Evolutionary conservation across 352 stramenopile species (phyloP), one percentile per base, ranked within the genome.

Genomic region (Phytophthora macrochlamydospora): DNA sequence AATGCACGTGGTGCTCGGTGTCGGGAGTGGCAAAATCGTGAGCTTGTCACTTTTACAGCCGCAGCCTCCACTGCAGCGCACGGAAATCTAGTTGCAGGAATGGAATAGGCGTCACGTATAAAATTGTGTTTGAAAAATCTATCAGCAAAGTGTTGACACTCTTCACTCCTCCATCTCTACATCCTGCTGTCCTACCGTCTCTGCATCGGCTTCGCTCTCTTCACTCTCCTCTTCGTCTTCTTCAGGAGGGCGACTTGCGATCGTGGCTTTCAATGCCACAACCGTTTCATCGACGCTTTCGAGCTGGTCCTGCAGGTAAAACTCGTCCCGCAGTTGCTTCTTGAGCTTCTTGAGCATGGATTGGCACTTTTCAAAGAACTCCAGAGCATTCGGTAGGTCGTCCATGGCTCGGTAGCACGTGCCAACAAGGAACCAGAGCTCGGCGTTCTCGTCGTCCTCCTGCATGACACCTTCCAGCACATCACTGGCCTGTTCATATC

Each of bases 401-500:
- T 94, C 89, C 78, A 95, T 89, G 0, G 84, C 87, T 14, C 88
- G 90, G 62, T 97, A 94, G 70, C 89, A 96, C 62, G 87, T 94
- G 33, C 78, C 89, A 12, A 97, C 83, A 24, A 97, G 79, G 65
- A 96, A 95, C 89, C 89, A 97, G 45, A 97, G 71, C 75, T 97
- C 89, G 13, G 88, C 89, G 62, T 96, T 95, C 51, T 95, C 87
- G 62, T 97, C 89, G 59, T 97, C 89, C 51, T 97, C 89, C 63
- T 95, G 83, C 83, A 97, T 92, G 51, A 96, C 88, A 38, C 80
- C 82, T 61, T 97, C 89, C 40, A 97, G 72, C 54, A 97, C 77
- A 59, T 94, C 83, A 46, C 78, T 83, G 8, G 89, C 88, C 59
- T 92, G 72, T 59, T 94, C 89, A 54, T 91, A 92, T 60, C 85